phyloP scores from a whole-genome alignment of 441 rosid genomes.

The Aquilaria agallochum region DNA sequence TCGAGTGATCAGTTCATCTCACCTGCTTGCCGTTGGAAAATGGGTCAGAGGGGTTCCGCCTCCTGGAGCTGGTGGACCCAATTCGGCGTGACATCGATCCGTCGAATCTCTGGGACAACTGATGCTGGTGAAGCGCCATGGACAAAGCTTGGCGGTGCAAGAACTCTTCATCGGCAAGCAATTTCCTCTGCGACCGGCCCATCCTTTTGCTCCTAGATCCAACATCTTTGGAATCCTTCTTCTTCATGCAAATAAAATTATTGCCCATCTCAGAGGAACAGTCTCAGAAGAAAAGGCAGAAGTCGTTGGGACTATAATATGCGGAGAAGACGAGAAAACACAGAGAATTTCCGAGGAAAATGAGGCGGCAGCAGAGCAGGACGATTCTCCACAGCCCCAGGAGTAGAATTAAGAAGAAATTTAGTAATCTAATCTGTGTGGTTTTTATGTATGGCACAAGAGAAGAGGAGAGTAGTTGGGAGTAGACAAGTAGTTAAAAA shows the following conservation, averaged over 20 bases:
- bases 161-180: constrained; percentile 58
- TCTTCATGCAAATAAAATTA: constrained; percentile 45
- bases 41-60: constrained; percentile 60
- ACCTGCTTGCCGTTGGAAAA: constrained; percentile 77
- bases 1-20: background rate
- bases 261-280: constrained; percentile 45
- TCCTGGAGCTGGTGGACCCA: constrained; percentile 80
- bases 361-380: no score
- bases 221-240: constrained; percentile 39
- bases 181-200: constrained; percentile 74
- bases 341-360: no score
- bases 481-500: no score
- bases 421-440: no score
- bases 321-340: no score
- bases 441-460: no score
- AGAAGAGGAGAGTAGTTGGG: no score
- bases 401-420: no score
- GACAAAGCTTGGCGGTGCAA: constrained; percentile 72
- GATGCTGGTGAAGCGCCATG: constrained; percentile 81
- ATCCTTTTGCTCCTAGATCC: constrained; percentile 62
- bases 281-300: constrained; percentile 6
- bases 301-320: background rate
- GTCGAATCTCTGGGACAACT: constrained; percentile 86
- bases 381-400: no score
- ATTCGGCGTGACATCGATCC: constrained; percentile 98